Evolutionary conservation across 129 eudicot genomes (phyloP).

Genomic region (Arctium minus): DNA sequence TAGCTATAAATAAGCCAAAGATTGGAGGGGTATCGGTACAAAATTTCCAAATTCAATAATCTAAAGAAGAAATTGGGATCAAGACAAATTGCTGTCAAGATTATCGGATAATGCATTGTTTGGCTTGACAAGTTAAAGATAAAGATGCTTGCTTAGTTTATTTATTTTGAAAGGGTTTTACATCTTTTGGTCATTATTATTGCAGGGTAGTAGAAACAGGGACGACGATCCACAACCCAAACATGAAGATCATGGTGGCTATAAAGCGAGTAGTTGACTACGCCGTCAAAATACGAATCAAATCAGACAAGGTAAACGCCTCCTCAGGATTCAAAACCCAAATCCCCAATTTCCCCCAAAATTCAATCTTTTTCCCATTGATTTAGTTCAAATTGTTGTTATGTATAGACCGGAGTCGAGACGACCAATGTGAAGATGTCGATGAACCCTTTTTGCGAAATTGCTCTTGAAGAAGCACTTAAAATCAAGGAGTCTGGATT

Average conservation of each 20-base stretch:
- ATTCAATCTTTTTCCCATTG: not conserved
- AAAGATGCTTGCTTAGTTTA: not conserved
- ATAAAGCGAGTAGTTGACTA: slow-evolving; percentile 89
- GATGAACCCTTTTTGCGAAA: slow-evolving; percentile 97
- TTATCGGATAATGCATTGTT: not conserved
- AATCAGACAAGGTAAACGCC: slow-evolving; percentile 71
- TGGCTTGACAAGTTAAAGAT: not conserved
- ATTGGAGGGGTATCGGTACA: not conserved
- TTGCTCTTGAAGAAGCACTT: slow-evolving; percentile 84
- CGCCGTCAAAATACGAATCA: slow-evolving; percentile 90
- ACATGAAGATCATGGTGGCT: slow-evolving; percentile 94
- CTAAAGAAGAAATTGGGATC: not conserved
- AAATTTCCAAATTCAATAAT: not conserved
- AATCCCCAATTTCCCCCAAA: not conserved
- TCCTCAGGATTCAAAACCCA: not conserved
- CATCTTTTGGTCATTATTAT: not conserved
- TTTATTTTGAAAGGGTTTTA: not conserved
- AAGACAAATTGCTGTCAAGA: not conserved
- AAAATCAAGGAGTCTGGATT: slow-evolving; percentile 61
- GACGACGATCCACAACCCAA: not conserved
- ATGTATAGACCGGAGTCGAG: slow-evolving; percentile 72
- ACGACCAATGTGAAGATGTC: slow-evolving; percentile 94
- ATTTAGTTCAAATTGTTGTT: not conserved
- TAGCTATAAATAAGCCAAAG: not conserved
- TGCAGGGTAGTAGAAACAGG: not conserved